Evolutionary conservation across 768 basidiomycete species (phyloP), one percentile per base, ranked within the genome.

Genomic region (Russula virescens): DNA sequence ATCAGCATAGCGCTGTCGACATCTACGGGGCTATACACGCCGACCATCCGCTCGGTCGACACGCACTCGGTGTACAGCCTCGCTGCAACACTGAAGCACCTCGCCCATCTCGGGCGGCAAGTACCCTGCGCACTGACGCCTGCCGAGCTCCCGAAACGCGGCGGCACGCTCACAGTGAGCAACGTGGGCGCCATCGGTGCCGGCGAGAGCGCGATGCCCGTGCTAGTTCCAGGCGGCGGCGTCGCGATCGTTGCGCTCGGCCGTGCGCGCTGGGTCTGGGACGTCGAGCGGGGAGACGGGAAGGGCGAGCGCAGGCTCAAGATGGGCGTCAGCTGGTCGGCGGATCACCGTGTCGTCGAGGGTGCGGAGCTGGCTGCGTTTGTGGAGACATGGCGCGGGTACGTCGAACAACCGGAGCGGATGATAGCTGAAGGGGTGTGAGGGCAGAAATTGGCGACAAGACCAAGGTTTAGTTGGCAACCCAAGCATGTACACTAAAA

Each of bases 361-460:
- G 92, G 92, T 5, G 92, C 91, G 1, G 92, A 95, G 75, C 71
- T 95, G 64, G 91, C 89, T 57, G 91, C 89, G 66, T 92, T 95
- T 71, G 88, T 92, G 63, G 91, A 94, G 76, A 77, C 79, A 47
- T 95, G 92, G 92, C 82, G 91, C 63, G 77, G 74, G 18, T 91
- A 84, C 78, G 88, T 93, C 18, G 91, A 94, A 75, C 71, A 75
- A 2, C 93, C 93, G 3, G 82, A 80, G 71, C 78, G 87, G 71
- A 69, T 92, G 63, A 80, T 91, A 67, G 89, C 68, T 4, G 79
- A 79, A 50, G 76, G 75, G 0, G 68, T 79, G 14, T 80, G 66
- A 77, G 11, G 52, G 38, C 31, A 31, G 8, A 31, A 4, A 8
- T 31, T 3, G 31, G 31, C 31, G 31, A 31, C 31, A 31, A 31